Evolutionary conservation across 495 filamentous ascomycete genomes (phyloP).

Genomic region (Tetracladium setigerum): DNA sequence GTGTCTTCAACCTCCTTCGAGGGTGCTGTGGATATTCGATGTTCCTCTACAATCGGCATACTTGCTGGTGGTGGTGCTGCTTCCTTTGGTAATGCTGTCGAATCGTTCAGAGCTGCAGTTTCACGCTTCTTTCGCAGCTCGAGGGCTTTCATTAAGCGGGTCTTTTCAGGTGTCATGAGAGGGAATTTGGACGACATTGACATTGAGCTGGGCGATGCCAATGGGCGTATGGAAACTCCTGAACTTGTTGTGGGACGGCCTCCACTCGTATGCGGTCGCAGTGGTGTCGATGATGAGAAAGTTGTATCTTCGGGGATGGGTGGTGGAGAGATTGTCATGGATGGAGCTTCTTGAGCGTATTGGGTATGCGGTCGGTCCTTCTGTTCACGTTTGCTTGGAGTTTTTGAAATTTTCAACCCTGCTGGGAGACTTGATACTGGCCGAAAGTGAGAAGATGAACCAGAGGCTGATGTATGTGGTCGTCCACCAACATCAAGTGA

Average conservation of each 20-base stretch:
- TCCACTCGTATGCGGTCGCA: slow-evolving; percentile 26
- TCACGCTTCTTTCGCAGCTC: slow-evolving; percentile 77
- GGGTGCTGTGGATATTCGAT: not conserved
- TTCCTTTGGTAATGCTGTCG: slow-evolving; percentile 21
- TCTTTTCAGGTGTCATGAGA: slow-evolving; percentile 79
- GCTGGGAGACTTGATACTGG: slow-evolving; percentile 65
- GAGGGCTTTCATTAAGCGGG: slow-evolving; percentile 86
- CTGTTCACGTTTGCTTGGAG: slow-evolving; percentile 30
- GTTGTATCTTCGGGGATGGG: slow-evolving; percentile 19
- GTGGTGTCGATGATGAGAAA: not conserved
- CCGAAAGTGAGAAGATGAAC: slow-evolving; percentile 41
- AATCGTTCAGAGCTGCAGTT: slow-evolving; percentile 24
- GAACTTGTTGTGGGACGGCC: slow-evolving; percentile 44
- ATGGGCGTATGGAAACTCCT: slow-evolving; percentile 33
- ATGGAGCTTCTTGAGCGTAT: slow-evolving; percentile 24
- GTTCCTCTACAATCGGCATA: not conserved
- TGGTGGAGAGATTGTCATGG: slow-evolving; percentile 39
- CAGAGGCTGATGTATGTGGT: slow-evolving; percentile 45
- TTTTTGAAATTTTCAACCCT: slow-evolving; percentile 40
- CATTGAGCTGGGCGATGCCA: slow-evolving; percentile 25
- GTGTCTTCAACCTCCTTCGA: slow-evolving; percentile 15
- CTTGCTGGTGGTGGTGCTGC: slow-evolving; percentile 11
- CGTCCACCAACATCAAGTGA: slow-evolving; percentile 61
- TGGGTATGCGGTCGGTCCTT: slow-evolving; percentile 30
- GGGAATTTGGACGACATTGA: slow-evolving; percentile 42